phyloP scores from a whole-genome alignment of 164 flowering plant genomes.

The Protea cynaroides region DNA sequence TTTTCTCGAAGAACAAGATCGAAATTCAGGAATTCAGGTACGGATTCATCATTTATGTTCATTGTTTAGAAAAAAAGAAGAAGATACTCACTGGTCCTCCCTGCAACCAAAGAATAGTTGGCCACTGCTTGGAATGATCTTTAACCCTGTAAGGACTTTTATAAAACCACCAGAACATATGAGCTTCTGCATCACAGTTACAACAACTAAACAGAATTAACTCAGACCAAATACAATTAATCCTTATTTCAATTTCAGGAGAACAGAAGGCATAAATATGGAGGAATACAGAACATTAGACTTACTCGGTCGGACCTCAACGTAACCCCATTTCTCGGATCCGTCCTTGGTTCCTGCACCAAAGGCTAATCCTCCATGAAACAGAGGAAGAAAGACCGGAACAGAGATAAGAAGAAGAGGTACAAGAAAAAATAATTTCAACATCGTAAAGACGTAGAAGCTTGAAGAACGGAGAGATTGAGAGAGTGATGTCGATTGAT shows the following conservation, averaged over 20 bases:
- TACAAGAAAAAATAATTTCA: background rate
- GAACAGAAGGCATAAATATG: background rate
- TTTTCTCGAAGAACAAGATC: background rate
- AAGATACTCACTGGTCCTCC: conserved; percentile 56
- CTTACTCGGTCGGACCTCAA: conserved; percentile 52
- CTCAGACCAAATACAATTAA: too few species aligned
- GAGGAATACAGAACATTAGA: background rate
- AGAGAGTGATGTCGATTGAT: too few species aligned
- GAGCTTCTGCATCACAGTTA: conserved; percentile 35
- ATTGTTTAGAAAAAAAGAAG: background rate
- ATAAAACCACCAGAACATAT: conserved; percentile 62
- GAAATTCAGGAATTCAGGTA: background rate
- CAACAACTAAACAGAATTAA: background rate
- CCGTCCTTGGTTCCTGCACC: conserved; percentile 37
- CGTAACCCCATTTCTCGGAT: conserved; percentile 54
- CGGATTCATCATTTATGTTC: background rate
- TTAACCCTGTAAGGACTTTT: conserved; percentile 42
- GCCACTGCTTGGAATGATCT: conserved; percentile 44
- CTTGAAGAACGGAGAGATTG: too few species aligned
- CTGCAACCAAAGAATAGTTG: conserved; percentile 56
- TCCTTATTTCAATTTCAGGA: too few species aligned
- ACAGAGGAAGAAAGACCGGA: conserved; percentile 10
- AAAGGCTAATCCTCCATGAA: conserved; percentile 10
- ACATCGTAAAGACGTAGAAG: too few species aligned
- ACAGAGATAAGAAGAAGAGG: conserved; percentile 8